Percentiles rank a stretch among this genome's conserved stretches.
These are phyloP conservation scores for Amauroascus verrucosus DNA, from an alignment of 2,329 filamentous ascomycete species.

Conservation along the genomic window DNA sequence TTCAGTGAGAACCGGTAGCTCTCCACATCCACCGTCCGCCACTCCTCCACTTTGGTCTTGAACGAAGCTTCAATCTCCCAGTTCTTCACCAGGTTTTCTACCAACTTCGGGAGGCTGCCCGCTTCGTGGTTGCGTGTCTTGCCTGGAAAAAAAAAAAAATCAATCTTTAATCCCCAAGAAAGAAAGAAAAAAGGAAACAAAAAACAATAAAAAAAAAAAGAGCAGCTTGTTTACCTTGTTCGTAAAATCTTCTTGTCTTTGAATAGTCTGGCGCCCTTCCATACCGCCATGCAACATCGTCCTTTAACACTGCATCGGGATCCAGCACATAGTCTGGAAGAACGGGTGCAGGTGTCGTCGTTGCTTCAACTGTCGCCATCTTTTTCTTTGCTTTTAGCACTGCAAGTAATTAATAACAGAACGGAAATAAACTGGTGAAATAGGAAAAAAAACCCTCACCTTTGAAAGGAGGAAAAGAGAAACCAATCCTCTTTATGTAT, in stretches of 20 bases:
- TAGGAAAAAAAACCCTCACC: not conserved
- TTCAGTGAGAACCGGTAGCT: constrained; percentile 57
- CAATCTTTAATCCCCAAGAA: no score
- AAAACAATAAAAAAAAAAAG: not conserved
- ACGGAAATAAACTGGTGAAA: no score
- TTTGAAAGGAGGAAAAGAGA: no score
- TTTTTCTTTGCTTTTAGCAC: not conserved
- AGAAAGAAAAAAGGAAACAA: not conserved
- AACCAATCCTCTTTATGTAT: no score
- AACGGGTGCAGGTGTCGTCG: constrained; percentile 29
- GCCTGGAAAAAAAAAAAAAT: no score
- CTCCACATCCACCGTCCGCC: constrained; percentile 53
- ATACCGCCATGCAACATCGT: constrained; percentile 50
- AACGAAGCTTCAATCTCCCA: constrained; percentile 64
- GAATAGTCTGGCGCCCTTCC: constrained; percentile 53
- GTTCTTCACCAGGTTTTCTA: constrained; percentile 62
- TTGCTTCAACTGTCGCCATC: not conserved
- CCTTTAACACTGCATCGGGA: constrained; percentile 49
- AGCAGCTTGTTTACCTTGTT: constrained; percentile 39
- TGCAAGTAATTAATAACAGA: no score
- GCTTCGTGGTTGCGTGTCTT: constrained; percentile 48
- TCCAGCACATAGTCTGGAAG: constrained; percentile 50
- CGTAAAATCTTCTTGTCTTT: constrained; percentile 51
- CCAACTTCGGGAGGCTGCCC: constrained; percentile 49
- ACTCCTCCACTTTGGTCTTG: constrained; percentile 52